phyloP scores from a whole-genome alignment of 768 basidiomycete species.

The Leccinum sublutescens region DNA sequence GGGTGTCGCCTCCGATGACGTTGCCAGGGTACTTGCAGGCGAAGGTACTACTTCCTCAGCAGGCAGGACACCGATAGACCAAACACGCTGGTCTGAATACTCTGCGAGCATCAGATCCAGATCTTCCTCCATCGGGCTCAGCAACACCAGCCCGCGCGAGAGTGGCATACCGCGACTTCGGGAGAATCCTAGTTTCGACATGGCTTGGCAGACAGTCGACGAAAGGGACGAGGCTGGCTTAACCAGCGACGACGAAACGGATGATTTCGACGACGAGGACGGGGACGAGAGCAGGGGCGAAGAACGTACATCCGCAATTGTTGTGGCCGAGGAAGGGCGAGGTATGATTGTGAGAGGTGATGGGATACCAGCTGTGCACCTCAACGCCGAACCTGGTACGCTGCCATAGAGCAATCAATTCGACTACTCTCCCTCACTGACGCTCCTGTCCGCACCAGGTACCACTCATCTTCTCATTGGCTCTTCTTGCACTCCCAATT shows the following conservation, averaged over 20 bases:
- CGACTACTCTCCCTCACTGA: background rate
- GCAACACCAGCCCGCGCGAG: constrained; percentile 41
- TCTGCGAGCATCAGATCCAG: constrained; percentile 63
- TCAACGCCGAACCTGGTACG: constrained; percentile 75
- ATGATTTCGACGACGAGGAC: constrained; percentile 51
- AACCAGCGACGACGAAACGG: constrained; percentile 53
- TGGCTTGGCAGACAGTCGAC: constrained; percentile 71
- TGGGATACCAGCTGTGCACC: constrained; percentile 54
- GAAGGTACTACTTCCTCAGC: constrained; percentile 47
- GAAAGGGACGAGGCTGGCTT: constrained; percentile 65
- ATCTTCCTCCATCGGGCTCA: constrained; percentile 63
- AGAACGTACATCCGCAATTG: constrained; percentile 72
- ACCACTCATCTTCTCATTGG: constrained; percentile 93
- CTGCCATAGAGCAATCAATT: background rate
- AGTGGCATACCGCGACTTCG: constrained; percentile 43
- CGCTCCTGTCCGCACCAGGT: constrained; percentile 42
- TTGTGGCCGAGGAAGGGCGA: constrained; percentile 81
- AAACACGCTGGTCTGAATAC: constrained; percentile 74
- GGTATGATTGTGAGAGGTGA: constrained; percentile 80
- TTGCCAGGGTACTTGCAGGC: constrained; percentile 57
- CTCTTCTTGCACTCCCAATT: constrained; percentile 74
- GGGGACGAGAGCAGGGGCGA: constrained; percentile 53
- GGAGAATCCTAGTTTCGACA: constrained; percentile 73
- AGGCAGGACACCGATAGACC: constrained; percentile 56
- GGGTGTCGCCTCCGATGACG: constrained; percentile 65